Base-by-base conservation (phyloP, 1,284 basidiomycete species). In the Agroathelia rolfsii region DNA sequence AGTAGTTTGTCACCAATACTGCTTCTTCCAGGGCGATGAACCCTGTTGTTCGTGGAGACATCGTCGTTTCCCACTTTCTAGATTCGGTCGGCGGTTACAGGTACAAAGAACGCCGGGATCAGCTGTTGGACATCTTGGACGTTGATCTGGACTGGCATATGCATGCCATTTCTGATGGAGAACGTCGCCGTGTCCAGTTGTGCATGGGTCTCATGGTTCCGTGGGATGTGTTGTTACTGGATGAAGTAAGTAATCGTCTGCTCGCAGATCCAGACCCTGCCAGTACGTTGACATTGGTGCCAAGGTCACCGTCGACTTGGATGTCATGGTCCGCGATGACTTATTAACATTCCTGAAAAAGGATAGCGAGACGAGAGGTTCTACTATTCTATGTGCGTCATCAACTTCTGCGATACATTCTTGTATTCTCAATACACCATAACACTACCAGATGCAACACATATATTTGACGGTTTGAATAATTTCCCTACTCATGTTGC, bases 181-280 rank as follows among this genome's bases (percentile, higher is more conserved):
- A 98, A 61, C 71, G 94, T 21, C 71, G 95, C 18, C 62, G 87
- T 2, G 92, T 98, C 3, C 95, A 99, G 57, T 76, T 98, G 15
- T 89, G 87, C 44, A 94, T 96, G 72, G 95, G 95, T 2, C 69
- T 99, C 15, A 98, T 99, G 95, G 72, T 72, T 15, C 81, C 87
- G 21, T 99, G 92, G 90, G 82, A 95, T 46, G 72, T 98, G 13
- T 62, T 99, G 4, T 64, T 98, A 4, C 72, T 98, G 6, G 94
- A 98, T 50, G 95, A 99, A 65, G 92, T 80, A 35, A 15, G 53
- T 40, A 34, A 23, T 24, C 10, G 25, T 19, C 34, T 35, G 34
- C 26, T 10, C 34, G 23, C 19, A 12, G 23, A 6, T 30, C 8
- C 34, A 32, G 12, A 24, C 7, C 28, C 35, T 26, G 28, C 28